Conservation (phyloP, 2,329 filamentous ascomycete genomes). For the Moelleriella libera region DNA sequence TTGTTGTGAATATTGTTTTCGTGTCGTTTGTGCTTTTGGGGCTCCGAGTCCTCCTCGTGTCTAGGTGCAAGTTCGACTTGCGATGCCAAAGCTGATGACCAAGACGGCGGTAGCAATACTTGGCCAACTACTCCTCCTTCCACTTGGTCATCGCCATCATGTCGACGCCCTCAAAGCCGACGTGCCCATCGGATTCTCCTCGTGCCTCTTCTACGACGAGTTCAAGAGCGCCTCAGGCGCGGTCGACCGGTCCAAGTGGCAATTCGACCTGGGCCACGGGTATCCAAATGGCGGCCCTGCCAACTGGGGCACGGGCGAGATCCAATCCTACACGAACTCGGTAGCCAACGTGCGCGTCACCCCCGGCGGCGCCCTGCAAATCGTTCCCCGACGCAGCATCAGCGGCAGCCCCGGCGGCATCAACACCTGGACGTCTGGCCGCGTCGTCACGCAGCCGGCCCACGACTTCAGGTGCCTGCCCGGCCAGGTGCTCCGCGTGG, state of each 20-base stretch:
- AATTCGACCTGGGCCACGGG: slow-evolving; percentile 25
- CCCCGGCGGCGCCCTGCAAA: slow-evolving; percentile 19
- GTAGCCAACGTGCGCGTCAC: slow-evolving; percentile 25
- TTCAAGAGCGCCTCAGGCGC: slow-evolving; percentile 6
- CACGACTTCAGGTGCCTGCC: slow-evolving; percentile 19
- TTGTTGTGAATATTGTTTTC: too few relatives aligned
- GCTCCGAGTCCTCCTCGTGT: too few relatives aligned
- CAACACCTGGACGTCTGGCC: slow-evolving; percentile 25
- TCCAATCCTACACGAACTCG: slow-evolving; percentile 28
- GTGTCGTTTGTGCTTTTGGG: too few relatives aligned
- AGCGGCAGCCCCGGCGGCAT: slow-evolving; percentile 3
- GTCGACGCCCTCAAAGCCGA: not conserved
- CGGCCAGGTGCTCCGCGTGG: slow-evolving; percentile 21
- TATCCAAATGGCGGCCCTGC: slow-evolving; percentile 27
- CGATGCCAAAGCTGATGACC: too few relatives aligned
- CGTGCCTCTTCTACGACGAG: slow-evolving; percentile 14
- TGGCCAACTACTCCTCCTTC: not conserved
- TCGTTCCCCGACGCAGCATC: slow-evolving; percentile 15
- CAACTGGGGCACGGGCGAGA: slow-evolving; percentile 35
- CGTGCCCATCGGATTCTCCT: slow-evolving; percentile 8
- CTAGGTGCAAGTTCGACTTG: too few relatives aligned
- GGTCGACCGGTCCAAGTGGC: slow-evolving; percentile 25
- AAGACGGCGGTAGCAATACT: not conserved
- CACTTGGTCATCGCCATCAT: not conserved
- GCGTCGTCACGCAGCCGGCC: slow-evolving; percentile 22